These are phyloP conservation scores for Cydonia oblonga DNA, from an alignment of 331 rosid genomes.

Conservation along the genomic window DNA sequence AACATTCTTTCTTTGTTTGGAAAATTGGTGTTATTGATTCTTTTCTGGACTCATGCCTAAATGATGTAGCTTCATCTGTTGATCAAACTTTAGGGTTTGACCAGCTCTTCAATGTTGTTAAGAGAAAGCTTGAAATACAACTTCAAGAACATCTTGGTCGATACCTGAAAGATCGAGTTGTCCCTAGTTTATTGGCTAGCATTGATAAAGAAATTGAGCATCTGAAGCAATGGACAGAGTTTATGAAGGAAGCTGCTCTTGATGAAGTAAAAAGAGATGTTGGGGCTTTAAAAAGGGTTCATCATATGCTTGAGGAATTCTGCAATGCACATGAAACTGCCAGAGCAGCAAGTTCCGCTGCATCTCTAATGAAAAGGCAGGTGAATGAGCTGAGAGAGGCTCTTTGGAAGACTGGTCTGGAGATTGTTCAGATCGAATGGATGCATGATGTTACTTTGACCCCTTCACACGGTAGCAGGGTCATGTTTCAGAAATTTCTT, in stretches of 20 bases:
- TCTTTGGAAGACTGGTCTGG: constrained; percentile 64
- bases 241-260: constrained; percentile 34
- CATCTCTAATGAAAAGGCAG: constrained; percentile 65
- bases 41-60: constrained; percentile 79
- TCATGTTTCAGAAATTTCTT: constrained; percentile 50
- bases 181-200: constrained; percentile 58
- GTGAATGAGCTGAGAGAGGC: constrained; percentile 71
- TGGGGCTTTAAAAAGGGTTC: constrained; percentile 50
- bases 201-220: constrained; percentile 63
- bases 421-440: constrained; percentile 91
- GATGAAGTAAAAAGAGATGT: constrained; percentile 46
- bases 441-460: constrained; percentile 55
- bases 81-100: constrained; percentile 89
- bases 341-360: constrained; percentile 82
- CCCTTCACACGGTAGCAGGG: constrained; percentile 56
- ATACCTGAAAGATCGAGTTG: constrained; percentile 65
- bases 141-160: constrained; percentile 58
- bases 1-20: constrained; percentile 83
- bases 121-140: constrained; percentile 80
- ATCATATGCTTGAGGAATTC: constrained; percentile 73
- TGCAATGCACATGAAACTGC: constrained; percentile 91
- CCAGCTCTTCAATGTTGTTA: constrained; percentile 62
- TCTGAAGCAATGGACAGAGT: constrained; percentile 57
- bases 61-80: constrained; percentile 67
- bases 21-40: constrained; percentile 72